Base-by-base conservation (phyloP, 1,284 basidiomycete genomes). In the Irpex sp. region DNA sequence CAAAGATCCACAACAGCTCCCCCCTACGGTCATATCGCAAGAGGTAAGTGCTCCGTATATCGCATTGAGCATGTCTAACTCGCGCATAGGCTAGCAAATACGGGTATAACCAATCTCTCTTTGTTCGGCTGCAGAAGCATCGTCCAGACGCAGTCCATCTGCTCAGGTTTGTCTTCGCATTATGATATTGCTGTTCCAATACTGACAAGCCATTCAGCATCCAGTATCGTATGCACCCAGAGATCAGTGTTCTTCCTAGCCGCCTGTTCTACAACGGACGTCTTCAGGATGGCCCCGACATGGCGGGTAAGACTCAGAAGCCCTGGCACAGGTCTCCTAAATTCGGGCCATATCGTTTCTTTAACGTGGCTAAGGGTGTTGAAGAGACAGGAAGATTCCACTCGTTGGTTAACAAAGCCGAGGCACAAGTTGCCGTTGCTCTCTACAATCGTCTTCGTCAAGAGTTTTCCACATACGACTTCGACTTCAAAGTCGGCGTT, bases 171-270 rank as follows among this genome's bases (percentile, higher is more conserved):
- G 81, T 58, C 31, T 19, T 52, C 40, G 8, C 15, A 9, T 15
- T 52, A 15, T 52, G 17, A 9, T 19, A 13, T 17, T 3, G n/a
- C 44, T 19, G 8, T 52, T 15, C 49, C 11, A 52, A 52, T 8
- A 52, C 49, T 52, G 49, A 19, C 17, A 52, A 17, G 2, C 49
- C 62, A 15, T 49, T 37, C 65, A 96, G 93, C 69, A 99, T 99
- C 57, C 97, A 99, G 78, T 99, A 99, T 74, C 97, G 97, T 73
- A 99, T 99, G 97, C 96, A 99, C 75, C 97, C 97, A 1, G 88
- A 93, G 64, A 99, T 99, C 73, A 97, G 94, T 67, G 81, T 81
- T 58, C 85, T 99, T 36, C 97, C 97, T 0, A 98, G 96, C 66
- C 84, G 82, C 60, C 78, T 96, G 0, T 99, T 99, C 78, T 99